Percentiles rank a stretch among this genome's conserved stretches.
Conservation (phyloP, 169 alveolate species). For the Plasmodium vivax region DNA sequence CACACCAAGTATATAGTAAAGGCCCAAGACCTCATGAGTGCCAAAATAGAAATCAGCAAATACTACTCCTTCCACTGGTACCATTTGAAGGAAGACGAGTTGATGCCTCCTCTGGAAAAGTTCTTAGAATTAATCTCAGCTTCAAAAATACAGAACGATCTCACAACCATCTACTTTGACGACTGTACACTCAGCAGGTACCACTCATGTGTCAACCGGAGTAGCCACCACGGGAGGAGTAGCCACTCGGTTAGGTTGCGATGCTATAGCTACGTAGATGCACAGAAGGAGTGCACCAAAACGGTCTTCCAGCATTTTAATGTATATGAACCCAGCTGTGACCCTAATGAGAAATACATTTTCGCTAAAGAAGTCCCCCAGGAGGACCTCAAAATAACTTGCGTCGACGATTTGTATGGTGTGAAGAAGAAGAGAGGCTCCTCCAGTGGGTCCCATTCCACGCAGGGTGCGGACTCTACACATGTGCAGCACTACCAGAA, state of each 20-base stretch:
- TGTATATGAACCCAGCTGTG: conserved; percentile 63
- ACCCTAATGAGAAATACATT: background rate
- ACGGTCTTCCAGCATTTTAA: conserved; percentile 18
- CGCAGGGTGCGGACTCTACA: background rate
- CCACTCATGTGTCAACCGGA: conserved; percentile 41
- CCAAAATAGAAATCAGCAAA: conserved; percentile 26
- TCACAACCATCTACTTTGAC: conserved; percentile 37
- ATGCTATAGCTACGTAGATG: background rate
- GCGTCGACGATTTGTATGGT: conserved; percentile 23
- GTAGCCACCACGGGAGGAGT: background rate
- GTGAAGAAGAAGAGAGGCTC: background rate
- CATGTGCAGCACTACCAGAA: background rate
- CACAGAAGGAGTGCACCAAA: background rate
- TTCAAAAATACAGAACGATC: conserved; percentile 8
- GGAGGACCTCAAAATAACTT: background rate
- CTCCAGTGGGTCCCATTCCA: background rate
- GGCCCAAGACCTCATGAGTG: conserved; percentile 3
- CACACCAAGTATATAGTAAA: conserved; percentile 36
- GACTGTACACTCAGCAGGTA: conserved; percentile 6
- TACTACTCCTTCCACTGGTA: conserved; percentile 10
- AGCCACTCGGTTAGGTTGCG: conserved; percentile 8
- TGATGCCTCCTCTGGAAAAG: conserved; percentile 1
- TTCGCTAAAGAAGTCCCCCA: background rate
- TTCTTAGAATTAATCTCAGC: conserved; percentile 32
- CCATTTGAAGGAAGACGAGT: conserved; percentile 23